These are phyloP conservation scores for Pythium vanterpoolii DNA, from an alignment of 352 stramenopile species.

Conservation along the genomic window DNA sequence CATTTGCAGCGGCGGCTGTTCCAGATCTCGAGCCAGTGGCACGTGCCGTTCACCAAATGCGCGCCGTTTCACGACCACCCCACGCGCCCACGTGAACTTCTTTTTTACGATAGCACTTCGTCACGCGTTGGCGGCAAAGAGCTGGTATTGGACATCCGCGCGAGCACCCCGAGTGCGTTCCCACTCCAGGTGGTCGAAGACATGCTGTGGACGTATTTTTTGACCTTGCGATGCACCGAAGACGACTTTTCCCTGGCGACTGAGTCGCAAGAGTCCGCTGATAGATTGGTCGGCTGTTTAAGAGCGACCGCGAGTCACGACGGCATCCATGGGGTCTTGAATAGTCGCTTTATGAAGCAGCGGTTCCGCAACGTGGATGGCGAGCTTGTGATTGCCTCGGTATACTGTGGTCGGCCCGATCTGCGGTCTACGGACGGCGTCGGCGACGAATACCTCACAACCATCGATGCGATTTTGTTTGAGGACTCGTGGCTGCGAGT, in stretches of 20 bases:
- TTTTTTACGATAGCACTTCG: not conserved
- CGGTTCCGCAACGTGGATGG: constrained; percentile 4
- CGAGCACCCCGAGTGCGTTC: not conserved
- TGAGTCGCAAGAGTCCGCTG: not conserved
- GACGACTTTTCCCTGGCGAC: constrained; percentile 3
- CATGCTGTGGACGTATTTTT: constrained; percentile 3
- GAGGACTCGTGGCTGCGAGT: constrained; percentile 9
- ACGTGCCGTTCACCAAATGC: constrained; percentile 1
- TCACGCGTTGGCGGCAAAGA: not conserved
- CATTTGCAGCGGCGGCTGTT: not conserved
- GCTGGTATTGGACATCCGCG: not conserved
- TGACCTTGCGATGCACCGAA: not conserved
- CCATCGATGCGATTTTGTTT: not conserved
- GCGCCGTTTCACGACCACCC: not conserved
- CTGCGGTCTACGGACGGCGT: not conserved
- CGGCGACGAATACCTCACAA: not conserved
- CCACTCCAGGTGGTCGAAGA: not conserved
- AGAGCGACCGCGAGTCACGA: not conserved
- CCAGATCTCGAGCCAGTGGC: constrained; percentile 6
- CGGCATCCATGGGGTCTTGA: not conserved
- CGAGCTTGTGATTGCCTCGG: constrained; percentile 4
- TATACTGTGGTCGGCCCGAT: not conserved
- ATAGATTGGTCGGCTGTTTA: not conserved
- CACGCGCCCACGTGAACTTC: not conserved
- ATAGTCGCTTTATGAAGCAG: constrained; percentile 1